Conservation (phyloP, 2,329 filamentous ascomycete genomes). For the Alternaria conjuncta region DNA sequence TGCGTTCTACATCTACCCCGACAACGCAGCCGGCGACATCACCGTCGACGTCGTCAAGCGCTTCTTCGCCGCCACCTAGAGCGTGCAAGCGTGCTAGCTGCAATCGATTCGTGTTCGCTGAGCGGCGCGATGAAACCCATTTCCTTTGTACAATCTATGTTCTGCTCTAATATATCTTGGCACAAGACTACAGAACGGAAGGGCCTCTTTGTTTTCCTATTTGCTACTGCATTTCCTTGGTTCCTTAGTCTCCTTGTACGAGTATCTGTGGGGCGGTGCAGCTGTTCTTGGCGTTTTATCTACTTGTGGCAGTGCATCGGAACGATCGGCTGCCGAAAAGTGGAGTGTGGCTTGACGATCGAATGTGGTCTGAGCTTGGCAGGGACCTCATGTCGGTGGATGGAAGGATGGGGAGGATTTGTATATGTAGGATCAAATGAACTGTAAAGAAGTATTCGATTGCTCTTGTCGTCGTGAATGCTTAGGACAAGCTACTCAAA, state of each 20-base stretch:
- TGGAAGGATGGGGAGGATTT: neutral
- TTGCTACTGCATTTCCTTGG: neutral
- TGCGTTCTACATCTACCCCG: slow-evolving; percentile 67
- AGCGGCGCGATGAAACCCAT: slow-evolving; percentile 1
- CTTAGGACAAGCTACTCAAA: neutral
- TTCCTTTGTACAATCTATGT: slow-evolving; percentile 17
- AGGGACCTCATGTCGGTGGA: neutral
- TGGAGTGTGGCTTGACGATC: slow-evolving; percentile 10
- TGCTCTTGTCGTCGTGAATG: neutral
- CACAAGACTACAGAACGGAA: neutral
- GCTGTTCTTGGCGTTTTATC: slow-evolving; percentile 13
- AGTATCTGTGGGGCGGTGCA: slow-evolving; percentile 11
- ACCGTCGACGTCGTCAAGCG: slow-evolving; percentile 34
- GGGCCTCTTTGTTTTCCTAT: neutral
- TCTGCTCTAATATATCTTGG: neutral
- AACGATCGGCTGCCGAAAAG: slow-evolving; percentile 1
- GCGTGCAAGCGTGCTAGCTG: neutral
- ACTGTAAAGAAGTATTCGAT: neutral
- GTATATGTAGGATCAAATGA: neutral
- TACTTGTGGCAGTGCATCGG: slow-evolving; percentile 16
- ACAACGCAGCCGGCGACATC: slow-evolving; percentile 52
- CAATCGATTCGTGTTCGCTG: slow-evolving; percentile 2
- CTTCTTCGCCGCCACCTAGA: slow-evolving; percentile 30
- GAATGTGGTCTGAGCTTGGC: neutral
- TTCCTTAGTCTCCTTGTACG: slow-evolving; percentile 9